Evolutionary conservation across 305 asterid species (phyloP).

Genomic region (Rubia balearica): DNA sequence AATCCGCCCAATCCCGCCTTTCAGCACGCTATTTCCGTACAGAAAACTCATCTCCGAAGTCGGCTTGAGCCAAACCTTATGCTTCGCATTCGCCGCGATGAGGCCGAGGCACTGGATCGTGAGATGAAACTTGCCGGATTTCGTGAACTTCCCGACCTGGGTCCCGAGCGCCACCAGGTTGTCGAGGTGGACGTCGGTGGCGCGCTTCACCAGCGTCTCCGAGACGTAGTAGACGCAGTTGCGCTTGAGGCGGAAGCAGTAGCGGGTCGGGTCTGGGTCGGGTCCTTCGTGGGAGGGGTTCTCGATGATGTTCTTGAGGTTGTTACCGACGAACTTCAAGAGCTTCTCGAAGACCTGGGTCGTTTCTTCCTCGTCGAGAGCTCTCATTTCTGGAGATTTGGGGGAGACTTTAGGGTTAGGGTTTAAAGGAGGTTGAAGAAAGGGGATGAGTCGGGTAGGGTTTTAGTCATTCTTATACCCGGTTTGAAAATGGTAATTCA

Average conservation of each 20-base stretch:
- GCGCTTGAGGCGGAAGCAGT: conserved; percentile 81
- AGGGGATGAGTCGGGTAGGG: not conserved
- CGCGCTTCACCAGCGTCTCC: conserved; percentile 76
- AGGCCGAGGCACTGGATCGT: conserved; percentile 57
- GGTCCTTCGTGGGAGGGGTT: conserved; percentile 87
- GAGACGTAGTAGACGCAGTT: conserved; percentile 77
- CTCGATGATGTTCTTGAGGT: conserved; percentile 68
- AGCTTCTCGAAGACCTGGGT: conserved; percentile 79
- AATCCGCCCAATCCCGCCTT: conserved; percentile 90
- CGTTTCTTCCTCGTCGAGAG: conserved; percentile 83
- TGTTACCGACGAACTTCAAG: conserved; percentile 78
- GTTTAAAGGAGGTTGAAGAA: not conserved
- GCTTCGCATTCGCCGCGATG: conserved; percentile 69
- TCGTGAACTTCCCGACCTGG: conserved; percentile 73
- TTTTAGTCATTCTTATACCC: too few species aligned
- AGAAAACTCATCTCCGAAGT: conserved; percentile 75
- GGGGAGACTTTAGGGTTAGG: not conserved
- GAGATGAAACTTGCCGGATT: conserved; percentile 56
- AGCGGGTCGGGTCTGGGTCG: conserved; percentile 52
- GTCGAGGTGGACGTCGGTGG: conserved; percentile 77
- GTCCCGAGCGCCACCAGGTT: conserved; percentile 66
- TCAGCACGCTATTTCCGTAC: conserved; percentile 77
- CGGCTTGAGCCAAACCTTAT: conserved; percentile 87
- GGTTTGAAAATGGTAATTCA: not conserved
- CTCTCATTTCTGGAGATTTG: conserved; percentile 38